Conservation (phyloP, 2,329 filamentous ascomycete species). For the Xenoacremonium recifei region DNA sequence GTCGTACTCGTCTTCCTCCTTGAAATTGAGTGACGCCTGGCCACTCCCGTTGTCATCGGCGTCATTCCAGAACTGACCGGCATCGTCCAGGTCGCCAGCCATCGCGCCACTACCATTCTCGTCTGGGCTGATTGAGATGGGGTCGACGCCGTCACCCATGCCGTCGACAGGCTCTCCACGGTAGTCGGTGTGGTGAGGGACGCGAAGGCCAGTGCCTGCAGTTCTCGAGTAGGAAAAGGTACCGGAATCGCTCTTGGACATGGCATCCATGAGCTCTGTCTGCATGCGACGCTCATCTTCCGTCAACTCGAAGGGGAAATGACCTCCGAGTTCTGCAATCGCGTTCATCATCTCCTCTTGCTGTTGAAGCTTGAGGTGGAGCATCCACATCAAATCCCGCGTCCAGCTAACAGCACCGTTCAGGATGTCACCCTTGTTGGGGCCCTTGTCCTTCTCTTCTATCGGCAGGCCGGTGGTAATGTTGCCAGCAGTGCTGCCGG, state of each 20-base stretch:
- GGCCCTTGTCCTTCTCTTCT: constrained; percentile 97
- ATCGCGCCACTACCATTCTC: constrained; percentile 37
- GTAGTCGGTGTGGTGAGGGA: constrained; percentile 90
- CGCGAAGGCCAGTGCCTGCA: constrained; percentile 80
- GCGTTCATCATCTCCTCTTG: constrained; percentile 82
- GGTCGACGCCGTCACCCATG: constrained; percentile 33
- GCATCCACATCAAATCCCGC: constrained; percentile 95
- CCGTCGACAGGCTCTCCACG: constrained; percentile 73
- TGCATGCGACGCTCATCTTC: constrained; percentile 97
- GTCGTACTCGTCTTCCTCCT: constrained; percentile 90
- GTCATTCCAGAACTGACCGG: constrained; percentile 63
- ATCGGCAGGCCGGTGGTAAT: constrained; percentile 91
- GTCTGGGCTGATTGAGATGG: constrained; percentile 37
- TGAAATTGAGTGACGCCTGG: constrained; percentile 69
- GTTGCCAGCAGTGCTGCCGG: constrained; percentile 67
- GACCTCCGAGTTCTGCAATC: constrained; percentile 69
- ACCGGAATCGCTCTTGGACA: constrained; percentile 73
- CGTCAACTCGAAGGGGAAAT: constrained; percentile 76
- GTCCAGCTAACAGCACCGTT: constrained; percentile 98
- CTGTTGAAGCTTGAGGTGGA: constrained; percentile 85
- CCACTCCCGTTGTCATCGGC: constrained; percentile 72
- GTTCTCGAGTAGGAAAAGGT: constrained; percentile 84
- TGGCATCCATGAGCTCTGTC: constrained; percentile 82
- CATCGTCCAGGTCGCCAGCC: constrained; percentile 46
- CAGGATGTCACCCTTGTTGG: constrained; percentile 97